Base-by-base conservation (phyloP, 2,329 filamentous ascomycete genomes). In the Tolypocladium tropicale region DNA sequence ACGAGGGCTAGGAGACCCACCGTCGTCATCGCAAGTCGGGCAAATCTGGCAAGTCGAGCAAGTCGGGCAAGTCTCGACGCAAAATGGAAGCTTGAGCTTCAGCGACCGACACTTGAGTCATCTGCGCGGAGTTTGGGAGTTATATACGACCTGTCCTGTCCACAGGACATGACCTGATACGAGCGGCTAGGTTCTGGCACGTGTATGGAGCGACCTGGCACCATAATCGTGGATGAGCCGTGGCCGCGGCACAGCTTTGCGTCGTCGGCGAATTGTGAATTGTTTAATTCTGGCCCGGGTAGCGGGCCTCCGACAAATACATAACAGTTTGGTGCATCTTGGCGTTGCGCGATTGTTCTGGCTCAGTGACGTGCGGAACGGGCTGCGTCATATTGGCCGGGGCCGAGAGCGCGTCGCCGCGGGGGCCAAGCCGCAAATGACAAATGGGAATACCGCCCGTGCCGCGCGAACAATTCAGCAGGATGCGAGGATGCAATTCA, bases 1-100 rank as follows among this genome's bases (percentile, higher is more conserved):
- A 80, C 1, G 79, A 80, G 21, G 71, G 73, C 34, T 67, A 63
- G 55, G 53, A 50, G 46, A 21, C 33, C 34, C 7, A 4, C 14
- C 23, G 14, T 16, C 43, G 4, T 50, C 46, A 30, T 33, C 46
- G 6, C 46, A 33, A 33, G 30, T 50, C 28, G 28, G 28, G 9
- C 46, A 49, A 49, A n/a, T n/a, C n/a, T n/a, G n/a, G n/a, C n/a
- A n/a, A n/a, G 18, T n/a, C 18, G 43, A 9, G 28, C 25, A 30
- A 49, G 28, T 50, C 46, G 28, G 28, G 28, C 39, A 43, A 6
- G 39, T 43, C 39, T 46, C 43, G 14, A 21, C 46, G 28, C 21
- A 50, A n/a, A 18, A 21, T 18, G 6, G 18, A 14, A 32, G 14
- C 14, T 25, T 11, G 25, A 25, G 41, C 5, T 23, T 16, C 2